Base-by-base conservation (phyloP, 495 filamentous ascomycete genomes). In the Hypoxylon lienhwacheense region DNA sequence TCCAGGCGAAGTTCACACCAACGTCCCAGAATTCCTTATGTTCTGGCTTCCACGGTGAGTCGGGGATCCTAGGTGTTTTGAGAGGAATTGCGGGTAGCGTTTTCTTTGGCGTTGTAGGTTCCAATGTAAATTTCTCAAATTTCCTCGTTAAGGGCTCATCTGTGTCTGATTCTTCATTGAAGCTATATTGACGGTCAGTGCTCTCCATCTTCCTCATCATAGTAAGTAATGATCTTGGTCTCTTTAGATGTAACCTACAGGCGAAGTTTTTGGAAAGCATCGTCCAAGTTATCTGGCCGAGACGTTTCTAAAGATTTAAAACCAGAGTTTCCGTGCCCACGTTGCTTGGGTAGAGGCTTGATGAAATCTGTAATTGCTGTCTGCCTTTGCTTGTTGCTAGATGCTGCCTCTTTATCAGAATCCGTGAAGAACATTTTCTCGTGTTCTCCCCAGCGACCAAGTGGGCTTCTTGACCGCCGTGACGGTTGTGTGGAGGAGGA, bases 11-110 rank as follows among this genome's bases (percentile, higher is more conserved):
- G 53, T 88, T 82, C 8, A 80, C 70, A 20, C 85, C 85, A 51
- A 85, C 80, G 46, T 77, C 79, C 91, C 91, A 96, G 69, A 96
- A 95, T 8, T 81, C 80, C 60, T 93, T 90, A 19, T 83, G 77
- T 43, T 78, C 86, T 33, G 85, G 84, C 34, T 84, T 80, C 63
- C 88, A 79, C 0, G 72, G 67, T 41, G 71, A 70, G 47, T 45
- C 36, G 19, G 73, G 71, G 29, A 77, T 72, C 3, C 53, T 64
- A 0, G 65, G 52, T 0, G 67, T 59, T 41, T 78, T 79, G 32
- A 47, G 69, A 7, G 70, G 66, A 5, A 73, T 73, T 0, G 72
- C 67, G 1, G 66, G 54, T 8, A 74, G 61, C 0, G 49, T 55
- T 29, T 66, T 66, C 34, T 33, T 54, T 19, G 51, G 64, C 2